A percentile compares a stretch with the other conserved stretches of the same genome.
Conservation (phyloP, 805 yeast species). For the Candida coleopterorum region DNA sequence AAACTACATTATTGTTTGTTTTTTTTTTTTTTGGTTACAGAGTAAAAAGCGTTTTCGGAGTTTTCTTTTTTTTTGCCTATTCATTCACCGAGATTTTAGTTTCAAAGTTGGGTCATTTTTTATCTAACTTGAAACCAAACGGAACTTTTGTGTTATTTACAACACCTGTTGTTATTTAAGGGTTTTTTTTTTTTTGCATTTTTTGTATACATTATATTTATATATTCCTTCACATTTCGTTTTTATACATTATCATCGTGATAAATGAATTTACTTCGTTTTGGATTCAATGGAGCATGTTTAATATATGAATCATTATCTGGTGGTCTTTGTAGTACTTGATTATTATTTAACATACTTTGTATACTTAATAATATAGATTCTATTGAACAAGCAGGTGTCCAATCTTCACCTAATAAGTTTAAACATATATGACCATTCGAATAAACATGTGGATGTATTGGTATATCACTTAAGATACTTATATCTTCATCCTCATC, state of each 20-base stretch:
- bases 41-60: constrained; percentile 4
- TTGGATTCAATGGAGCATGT: constrained; percentile 57
- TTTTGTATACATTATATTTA: no score
- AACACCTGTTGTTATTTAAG: no score
- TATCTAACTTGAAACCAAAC: neutral
- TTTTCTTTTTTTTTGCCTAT: constrained; percentile 1
- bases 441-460: constrained; percentile 71
- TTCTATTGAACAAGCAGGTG: constrained; percentile 54
- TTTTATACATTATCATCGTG: constrained; percentile 51
- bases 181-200: no score
- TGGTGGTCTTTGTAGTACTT: constrained; percentile 46
- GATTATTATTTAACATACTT: constrained; percentile 55
- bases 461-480: constrained; percentile 45
- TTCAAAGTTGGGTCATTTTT: neutral
- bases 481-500: constrained; percentile 8
- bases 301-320: constrained; percentile 48
- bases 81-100: constrained; percentile 2
- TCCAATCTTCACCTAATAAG: constrained; percentile 61
- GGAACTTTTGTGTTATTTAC: no score
- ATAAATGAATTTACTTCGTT: constrained; percentile 44
- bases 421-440: constrained; percentile 78
- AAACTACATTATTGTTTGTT: neutral
- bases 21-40: neutral
- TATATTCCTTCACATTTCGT: neutral
- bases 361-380: constrained; percentile 55